Percentiles rank a stretch among this genome's conserved stretches.
phyloP scores from a whole-genome alignment of 1,284 basidiomycete genomes.

The Trichosporon coremiiforme region DNA sequence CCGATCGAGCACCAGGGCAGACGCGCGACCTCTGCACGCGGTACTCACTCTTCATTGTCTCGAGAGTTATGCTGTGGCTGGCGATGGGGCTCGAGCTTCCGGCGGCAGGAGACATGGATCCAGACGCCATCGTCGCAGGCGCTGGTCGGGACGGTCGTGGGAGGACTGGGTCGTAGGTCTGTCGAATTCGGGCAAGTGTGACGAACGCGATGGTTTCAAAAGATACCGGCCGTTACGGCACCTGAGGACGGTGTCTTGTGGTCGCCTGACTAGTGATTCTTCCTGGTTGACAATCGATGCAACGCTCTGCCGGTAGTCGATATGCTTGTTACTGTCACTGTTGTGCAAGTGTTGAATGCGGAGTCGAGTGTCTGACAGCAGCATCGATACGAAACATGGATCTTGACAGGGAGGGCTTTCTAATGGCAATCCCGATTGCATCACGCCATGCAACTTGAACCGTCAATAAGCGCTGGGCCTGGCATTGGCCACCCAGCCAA shows the following conservation, averaged over 20 bases:
- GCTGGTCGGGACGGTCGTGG: neutral
- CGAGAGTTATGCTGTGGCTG: neutral
- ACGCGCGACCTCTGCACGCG: neutral
- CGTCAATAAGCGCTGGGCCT: constrained; percentile 10
- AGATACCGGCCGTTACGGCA: constrained; percentile 5
- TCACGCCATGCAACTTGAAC: constrained; percentile 13
- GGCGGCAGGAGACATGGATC: neutral
- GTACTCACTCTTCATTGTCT: constrained; percentile 18
- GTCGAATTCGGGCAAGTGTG: constrained; percentile 2
- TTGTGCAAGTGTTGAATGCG: neutral
- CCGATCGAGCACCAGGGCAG: neutral
- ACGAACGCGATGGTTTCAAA: neutral
- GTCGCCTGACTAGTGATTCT: neutral
- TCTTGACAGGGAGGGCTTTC: neutral
- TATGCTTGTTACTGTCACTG: neutral
- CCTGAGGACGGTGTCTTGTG: constrained; percentile 1
- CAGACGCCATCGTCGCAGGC: neutral
- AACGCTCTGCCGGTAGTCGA: neutral
- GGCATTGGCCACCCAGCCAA: neutral
- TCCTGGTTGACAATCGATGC: neutral
- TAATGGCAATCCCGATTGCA: constrained; percentile 8
- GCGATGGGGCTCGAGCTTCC: constrained; percentile 4
- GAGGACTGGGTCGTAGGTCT: neutral
- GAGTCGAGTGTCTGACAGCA: constrained; percentile 4
- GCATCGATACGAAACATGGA: neutral